phyloP scores from a whole-genome alignment of 1,284 basidiomycete genomes.

The Clitocybe nebularis region DNA sequence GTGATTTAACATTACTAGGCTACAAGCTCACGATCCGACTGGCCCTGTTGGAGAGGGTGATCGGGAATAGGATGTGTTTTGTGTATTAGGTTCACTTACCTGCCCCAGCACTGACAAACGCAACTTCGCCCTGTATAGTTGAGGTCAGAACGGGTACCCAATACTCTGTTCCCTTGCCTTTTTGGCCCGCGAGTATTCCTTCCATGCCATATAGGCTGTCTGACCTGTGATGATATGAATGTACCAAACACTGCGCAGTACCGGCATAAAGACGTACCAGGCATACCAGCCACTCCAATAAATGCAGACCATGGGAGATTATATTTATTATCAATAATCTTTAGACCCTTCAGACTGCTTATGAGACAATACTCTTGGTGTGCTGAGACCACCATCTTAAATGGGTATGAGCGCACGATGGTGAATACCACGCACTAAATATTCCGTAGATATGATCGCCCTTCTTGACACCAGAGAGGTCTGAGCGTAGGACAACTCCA shows the following conservation, averaged over 20 bases:
- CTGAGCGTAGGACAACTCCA: slow-evolving; percentile 33
- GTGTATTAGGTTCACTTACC: slow-evolving; percentile 16
- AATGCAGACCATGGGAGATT: slow-evolving; percentile 3
- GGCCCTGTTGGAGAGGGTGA: slow-evolving; percentile 17
- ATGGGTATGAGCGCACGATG: background rate
- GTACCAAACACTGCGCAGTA: background rate
- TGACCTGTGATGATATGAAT: slow-evolving; percentile 21
- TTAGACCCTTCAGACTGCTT: background rate
- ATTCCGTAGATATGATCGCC: slow-evolving; percentile 31
- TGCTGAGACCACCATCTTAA: background rate
- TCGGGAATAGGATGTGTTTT: background rate
- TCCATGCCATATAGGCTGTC: slow-evolving; percentile 38
- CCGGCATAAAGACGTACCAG: slow-evolving; percentile 20
- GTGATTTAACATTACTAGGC: background rate
- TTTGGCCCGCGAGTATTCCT: slow-evolving; percentile 32
- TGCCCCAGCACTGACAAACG: slow-evolving; percentile 54
- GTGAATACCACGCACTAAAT: slow-evolving; percentile 23
- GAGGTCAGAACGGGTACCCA: background rate
- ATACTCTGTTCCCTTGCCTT: slow-evolving; percentile 21
- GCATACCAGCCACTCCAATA: slow-evolving; percentile 16
- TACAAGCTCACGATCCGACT: slow-evolving; percentile 30
- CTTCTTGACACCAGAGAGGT: slow-evolving; percentile 23
- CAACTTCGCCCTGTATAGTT: slow-evolving; percentile 42
- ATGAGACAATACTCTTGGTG: slow-evolving; percentile 8
- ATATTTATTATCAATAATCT: background rate